These are phyloP conservation scores for Protomyces arabidopsidicola DNA, from an alignment of 1,139 yeast genomes.

Conservation along the genomic window DNA sequence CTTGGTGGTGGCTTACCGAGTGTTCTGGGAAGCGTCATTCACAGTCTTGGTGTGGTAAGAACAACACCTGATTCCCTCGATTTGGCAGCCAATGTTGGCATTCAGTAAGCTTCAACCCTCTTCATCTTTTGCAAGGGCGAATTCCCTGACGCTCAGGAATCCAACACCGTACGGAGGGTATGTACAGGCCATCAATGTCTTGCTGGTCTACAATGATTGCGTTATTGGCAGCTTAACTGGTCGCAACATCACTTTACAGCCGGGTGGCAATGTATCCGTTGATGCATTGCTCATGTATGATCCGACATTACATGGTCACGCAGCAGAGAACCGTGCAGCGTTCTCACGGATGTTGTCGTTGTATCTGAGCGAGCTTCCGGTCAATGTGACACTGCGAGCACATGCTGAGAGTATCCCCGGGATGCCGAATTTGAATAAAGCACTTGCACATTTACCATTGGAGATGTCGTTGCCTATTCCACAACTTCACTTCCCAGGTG, in stretches of 20 bases:
- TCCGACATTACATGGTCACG: background rate
- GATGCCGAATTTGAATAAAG: slow-evolving; percentile 10
- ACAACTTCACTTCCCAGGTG: background rate
- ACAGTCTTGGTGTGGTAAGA: slow-evolving; percentile 9
- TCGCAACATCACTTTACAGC: background rate
- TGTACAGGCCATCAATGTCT: slow-evolving; percentile 1
- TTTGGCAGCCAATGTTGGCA: slow-evolving; percentile 1
- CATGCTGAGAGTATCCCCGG: slow-evolving; percentile 10
- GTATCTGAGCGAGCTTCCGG: slow-evolving; percentile 14
- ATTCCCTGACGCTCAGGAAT: slow-evolving; percentile 8
- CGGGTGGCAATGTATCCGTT: background rate
- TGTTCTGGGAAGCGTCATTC: background rate
- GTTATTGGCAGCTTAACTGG: slow-evolving; percentile 1
- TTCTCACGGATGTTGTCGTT: slow-evolving; percentile 3
- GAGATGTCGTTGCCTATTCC: slow-evolving; percentile 8
- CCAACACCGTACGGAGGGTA: slow-evolving; percentile 10
- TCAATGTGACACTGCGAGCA: slow-evolving; percentile 14
- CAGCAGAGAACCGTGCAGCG: background rate
- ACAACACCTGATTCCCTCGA: slow-evolving; percentile 9
- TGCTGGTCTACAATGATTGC: background rate
- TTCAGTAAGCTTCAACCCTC: slow-evolving; percentile 9
- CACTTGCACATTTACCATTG: slow-evolving; percentile 12
- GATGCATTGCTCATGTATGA: slow-evolving; percentile 6
- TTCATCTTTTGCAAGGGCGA: background rate
- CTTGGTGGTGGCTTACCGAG: slow-evolving; percentile 4